Evolutionary conservation across 192 early-diverging fungal genomes (phyloP), one percentile per base, ranked within the genome.

Genomic region (Coemansia sp.): DNA sequence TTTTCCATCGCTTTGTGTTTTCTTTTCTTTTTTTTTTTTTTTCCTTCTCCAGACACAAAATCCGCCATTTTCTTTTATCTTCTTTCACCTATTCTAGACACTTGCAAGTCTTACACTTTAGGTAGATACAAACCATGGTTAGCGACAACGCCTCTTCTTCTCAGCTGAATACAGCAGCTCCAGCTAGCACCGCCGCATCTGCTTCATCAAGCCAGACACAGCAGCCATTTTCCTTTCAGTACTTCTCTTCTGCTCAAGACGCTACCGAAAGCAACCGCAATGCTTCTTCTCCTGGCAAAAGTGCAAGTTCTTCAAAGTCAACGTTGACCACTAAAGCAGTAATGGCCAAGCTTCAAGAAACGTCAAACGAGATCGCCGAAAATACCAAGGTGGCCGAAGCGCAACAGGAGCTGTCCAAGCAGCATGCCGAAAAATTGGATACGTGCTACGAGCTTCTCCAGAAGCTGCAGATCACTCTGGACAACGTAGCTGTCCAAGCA

Each of bases 401-500:
- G 48, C 48, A 50, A 50, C 20, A 20, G 48, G 48, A 23, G 20
- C 5, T 23, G 6, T 50, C 48, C 20, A 50, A 23, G 48, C 48
- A 23, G 48, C 48, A 50, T 4, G 10, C 48, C 6, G 20, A 50
- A 23, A 50, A 50, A 23, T 20, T 23, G 48, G 48, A 50, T 23
- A 50, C 48, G 7, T 50, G 48, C 19, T 50, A 50, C 48, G 22
- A 50, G 48, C 48, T 50, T 50, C 20, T 50, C 7, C 48, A 50
- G 22, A 50, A 50, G 20, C 5, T 50, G 48, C 48, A 50, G 6
- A 20, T 50, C 19, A 50, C 48, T 0, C n/a, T 50, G 48, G 20
- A 50, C 8, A 20, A 6, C 11, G 48, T 50, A 20, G 48, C n/a
- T 6, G 10, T 6, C 9, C 19, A 50, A 11, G 48, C 1, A 9